These are phyloP conservation scores for Lentinula guzmanii DNA, from an alignment of 768 basidiomycete genomes.

Conservation along the genomic window DNA sequence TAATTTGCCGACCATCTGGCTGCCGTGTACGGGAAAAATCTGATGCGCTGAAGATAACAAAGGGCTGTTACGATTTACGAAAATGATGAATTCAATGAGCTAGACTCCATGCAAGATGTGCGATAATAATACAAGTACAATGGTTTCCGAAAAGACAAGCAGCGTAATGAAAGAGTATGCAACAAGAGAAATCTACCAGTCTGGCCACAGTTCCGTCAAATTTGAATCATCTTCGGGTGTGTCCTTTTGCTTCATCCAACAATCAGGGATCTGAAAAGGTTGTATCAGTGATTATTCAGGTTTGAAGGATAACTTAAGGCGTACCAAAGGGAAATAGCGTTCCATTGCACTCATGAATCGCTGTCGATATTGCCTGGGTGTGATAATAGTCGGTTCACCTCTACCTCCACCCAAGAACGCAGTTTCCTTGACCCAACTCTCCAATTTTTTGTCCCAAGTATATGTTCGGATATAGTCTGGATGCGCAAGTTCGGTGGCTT, in stretches of 20 bases:
- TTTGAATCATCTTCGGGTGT: conserved; percentile 69
- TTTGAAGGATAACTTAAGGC: conserved; percentile 14
- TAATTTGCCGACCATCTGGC: not conserved
- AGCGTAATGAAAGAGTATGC: not conserved
- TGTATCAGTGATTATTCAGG: not conserved
- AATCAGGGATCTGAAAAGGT: conserved; percentile 63
- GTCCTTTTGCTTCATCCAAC: conserved; percentile 87
- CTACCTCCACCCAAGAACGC: conserved; percentile 80
- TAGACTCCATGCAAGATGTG: not conserved
- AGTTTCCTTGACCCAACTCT: conserved; percentile 97
- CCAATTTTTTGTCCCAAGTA: conserved; percentile 98
- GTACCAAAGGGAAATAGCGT: conserved; percentile 79
- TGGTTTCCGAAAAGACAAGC: not conserved
- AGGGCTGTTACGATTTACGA: not conserved
- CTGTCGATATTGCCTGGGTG: conserved; percentile 90
- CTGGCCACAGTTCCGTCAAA: conserved; percentile 56
- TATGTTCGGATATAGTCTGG: conserved; percentile 92
- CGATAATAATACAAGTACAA: not conserved
- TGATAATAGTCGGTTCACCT: conserved; percentile 95
- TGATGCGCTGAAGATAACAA: no score
- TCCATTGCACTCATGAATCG: conserved; percentile 87
- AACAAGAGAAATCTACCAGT: conserved; percentile 37
- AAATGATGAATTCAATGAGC: not conserved
- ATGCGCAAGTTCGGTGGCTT: not conserved
- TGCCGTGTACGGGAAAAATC: no score